Base-by-base conservation (phyloP, 176 grass and related monocot species). In the Echinochloa phyllopogon region DNA sequence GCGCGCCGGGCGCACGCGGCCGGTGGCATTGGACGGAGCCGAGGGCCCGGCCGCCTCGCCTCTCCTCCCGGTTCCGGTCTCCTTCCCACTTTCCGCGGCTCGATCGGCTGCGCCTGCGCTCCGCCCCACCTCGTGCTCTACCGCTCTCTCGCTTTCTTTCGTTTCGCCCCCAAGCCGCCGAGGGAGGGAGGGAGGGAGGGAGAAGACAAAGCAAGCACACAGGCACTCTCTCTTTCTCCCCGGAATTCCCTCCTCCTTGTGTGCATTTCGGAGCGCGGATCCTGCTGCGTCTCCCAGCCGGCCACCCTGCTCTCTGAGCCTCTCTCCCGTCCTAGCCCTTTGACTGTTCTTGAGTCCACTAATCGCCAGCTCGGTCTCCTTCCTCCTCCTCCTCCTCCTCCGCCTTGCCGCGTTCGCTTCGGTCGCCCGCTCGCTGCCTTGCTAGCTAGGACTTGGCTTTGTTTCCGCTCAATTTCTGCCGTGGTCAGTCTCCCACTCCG, bases 11-110 rank as follows among this genome's bases (percentile, higher is more conserved):
- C 40, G 76, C 78, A 20, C 48, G 49, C 79, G 50, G 63, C 38
- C 60, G 60, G 44, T 49, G 60, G 43, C 55, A 41, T 20, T 21
- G 42, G 41, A 40, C 10, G 38, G 21, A 16, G 48, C 45, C 10
- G 10, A 16, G 48, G 13, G 48, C 2, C 20, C 21, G 29, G 40
- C 12, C 25, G 60, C 60, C 58, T 14, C 10, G 65, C 61, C 45
- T 29, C n/a, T 33, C 29, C 51, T 21, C 43, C 37, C 29, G 56
- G 55, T 18, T 42, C 63, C 42, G 33, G 62, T 72, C 73, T 62
- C 76, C n/a, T n/a, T n/a, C n/a, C 77, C 72, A 65, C 83, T 86
- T 82, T 81, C 86, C 27, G 49, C 80, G 39, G 40, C 29, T 33
- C 29, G 40, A 1, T 33, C 29, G 29, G 29, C 86, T 27, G 49